Conservation (phyloP, 495 filamentous ascomycete genomes). For the Podospora appendiculata region DNA sequence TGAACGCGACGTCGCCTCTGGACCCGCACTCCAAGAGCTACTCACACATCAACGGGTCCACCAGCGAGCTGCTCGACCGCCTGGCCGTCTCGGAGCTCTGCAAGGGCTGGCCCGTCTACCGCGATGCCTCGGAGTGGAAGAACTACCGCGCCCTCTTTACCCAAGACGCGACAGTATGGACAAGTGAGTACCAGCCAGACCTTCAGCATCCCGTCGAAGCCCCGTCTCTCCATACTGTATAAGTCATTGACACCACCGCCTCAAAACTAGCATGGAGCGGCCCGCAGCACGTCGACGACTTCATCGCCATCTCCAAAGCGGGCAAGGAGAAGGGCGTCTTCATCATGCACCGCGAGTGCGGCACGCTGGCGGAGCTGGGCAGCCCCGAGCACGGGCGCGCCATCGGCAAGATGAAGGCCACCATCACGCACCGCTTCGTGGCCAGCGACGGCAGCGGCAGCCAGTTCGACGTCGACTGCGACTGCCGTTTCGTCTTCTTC, state of each 20-base stretch:
- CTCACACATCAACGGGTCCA: constrained; percentile 51
- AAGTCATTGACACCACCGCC: background rate
- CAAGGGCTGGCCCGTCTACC: constrained; percentile 60
- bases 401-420: constrained; percentile 65
- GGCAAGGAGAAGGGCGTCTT: constrained; percentile 56
- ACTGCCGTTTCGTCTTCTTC: constrained; percentile 59
- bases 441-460: constrained; percentile 19
- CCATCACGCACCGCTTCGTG: constrained; percentile 58
- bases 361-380: constrained; percentile 50
- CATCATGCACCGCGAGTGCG: constrained; percentile 62
- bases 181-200: constrained; percentile 28
- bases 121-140: constrained; percentile 58
- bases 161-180: constrained; percentile 52
- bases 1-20: constrained; percentile 25
- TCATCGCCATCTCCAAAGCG: constrained; percentile 51
- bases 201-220: background rate
- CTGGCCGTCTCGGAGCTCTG: constrained; percentile 53
- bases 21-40: constrained; percentile 35
- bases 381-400: constrained; percentile 38
- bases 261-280: constrained; percentile 44
- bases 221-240: background rate
- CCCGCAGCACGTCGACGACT: constrained; percentile 43
- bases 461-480: constrained; percentile 48
- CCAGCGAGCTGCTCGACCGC: constrained; percentile 41
- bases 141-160: constrained; percentile 57